Percentiles rank a stretch among this genome's conserved stretches.
phyloP scores from a whole-genome alignment of 768 basidiomycete genomes.

The Cyathus striatus region DNA sequence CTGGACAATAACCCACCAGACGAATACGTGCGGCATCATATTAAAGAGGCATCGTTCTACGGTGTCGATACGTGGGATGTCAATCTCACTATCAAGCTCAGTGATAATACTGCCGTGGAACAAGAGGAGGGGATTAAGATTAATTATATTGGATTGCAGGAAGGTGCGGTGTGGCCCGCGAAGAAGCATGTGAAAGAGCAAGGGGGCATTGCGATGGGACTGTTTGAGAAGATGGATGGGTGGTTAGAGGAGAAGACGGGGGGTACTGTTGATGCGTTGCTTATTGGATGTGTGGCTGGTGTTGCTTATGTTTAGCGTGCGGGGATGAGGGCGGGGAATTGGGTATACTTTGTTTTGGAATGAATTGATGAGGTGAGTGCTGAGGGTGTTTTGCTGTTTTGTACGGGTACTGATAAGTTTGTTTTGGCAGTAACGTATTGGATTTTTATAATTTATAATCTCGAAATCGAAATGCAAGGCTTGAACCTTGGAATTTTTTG shows the following conservation, averaged over 20 bases:
- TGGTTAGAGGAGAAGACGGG: slow-evolving; percentile 67
- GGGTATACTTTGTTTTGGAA: too few relatives aligned
- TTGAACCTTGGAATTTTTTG: too few relatives aligned
- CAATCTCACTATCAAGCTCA: slow-evolving; percentile 63
- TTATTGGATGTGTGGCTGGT: slow-evolving; percentile 72
- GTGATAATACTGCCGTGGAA: slow-evolving; percentile 14
- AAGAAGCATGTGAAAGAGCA: slow-evolving; percentile 47
- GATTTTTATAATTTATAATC: too few relatives aligned
- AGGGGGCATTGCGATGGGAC: slow-evolving; percentile 55
- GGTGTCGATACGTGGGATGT: slow-evolving; percentile 69
- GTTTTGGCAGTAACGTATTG: too few relatives aligned
- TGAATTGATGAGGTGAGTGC: background rate
- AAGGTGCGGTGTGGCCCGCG: slow-evolving; percentile 82
- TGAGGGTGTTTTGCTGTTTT: too few relatives aligned
- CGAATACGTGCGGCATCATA: slow-evolving; percentile 75
- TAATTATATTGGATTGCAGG: slow-evolving; percentile 79
- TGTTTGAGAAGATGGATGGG: slow-evolving; percentile 71
- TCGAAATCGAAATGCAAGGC: too few relatives aligned
- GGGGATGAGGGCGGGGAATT: too few relatives aligned
- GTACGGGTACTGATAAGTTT: too few relatives aligned
- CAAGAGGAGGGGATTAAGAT: slow-evolving; percentile 43
- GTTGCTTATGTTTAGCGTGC: too few relatives aligned
- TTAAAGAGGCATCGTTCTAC: slow-evolving; percentile 90
- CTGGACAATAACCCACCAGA: slow-evolving; percentile 75
- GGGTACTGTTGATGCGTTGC: slow-evolving; percentile 60